Conservation (phyloP, 2,329 filamentous ascomycete genomes). For the Monosporascus cannonballus region DNA sequence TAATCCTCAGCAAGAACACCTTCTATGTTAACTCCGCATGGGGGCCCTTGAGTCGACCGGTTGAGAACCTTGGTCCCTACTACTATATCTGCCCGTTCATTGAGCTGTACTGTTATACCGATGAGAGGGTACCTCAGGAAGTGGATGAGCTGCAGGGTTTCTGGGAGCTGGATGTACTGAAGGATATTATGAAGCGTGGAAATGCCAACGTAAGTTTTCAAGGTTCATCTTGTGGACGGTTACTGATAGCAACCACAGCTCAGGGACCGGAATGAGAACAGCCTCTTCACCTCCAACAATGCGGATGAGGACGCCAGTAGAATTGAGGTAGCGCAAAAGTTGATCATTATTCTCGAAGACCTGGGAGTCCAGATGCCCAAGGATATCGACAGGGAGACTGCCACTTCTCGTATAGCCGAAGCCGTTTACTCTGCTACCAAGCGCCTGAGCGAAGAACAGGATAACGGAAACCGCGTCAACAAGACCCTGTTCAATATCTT, state of each 20-base stretch:
- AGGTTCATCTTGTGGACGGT: background rate
- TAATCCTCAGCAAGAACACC: conserved; percentile 28
- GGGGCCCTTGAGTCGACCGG: conserved; percentile 19
- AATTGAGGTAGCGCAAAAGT: conserved; percentile 9
- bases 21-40: conserved; percentile 28
- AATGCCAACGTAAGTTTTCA: conserved; percentile 1
- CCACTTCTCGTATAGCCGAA: conserved; percentile 15
- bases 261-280: background rate
- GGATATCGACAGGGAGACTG: conserved; percentile 15
- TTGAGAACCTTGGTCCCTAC: conserved; percentile 24
- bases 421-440: conserved; percentile 11
- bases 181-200: background rate
- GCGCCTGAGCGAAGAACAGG: no score
- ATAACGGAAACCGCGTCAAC: no score
- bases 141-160: no score
- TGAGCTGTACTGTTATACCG: background rate
- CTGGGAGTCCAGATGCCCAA: conserved; percentile 17
- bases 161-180: no score
- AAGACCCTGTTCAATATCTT: conserved; percentile 7
- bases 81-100: conserved; percentile 25
- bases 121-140: no score
- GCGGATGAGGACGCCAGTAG: background rate
- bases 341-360: conserved; percentile 15
- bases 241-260: background rate
- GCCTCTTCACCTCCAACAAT: no score